Evolutionary conservation across 2,329 filamentous ascomycete species (phyloP).

Genomic region (Ophiostoma sp.): DNA sequence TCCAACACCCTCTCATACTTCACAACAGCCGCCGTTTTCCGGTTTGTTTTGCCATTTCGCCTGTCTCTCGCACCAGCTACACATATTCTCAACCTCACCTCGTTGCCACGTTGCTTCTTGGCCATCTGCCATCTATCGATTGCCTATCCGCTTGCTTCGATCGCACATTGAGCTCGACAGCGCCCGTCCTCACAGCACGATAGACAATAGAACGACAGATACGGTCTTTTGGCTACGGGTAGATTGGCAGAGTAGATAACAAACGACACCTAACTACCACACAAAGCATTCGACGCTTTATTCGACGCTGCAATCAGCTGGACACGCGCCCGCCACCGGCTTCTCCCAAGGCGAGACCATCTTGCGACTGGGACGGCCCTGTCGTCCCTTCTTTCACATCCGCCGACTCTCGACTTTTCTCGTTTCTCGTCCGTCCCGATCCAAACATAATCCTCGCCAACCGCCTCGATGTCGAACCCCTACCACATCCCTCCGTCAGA

Average conservation of each 20-base stretch:
- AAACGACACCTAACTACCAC: background rate
- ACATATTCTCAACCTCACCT: background rate
- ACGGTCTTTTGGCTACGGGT: background rate
- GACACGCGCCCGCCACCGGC: background rate
- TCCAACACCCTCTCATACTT: background rate
- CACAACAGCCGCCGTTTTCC: background rate
- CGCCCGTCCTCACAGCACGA: background rate
- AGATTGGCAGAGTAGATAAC: background rate
- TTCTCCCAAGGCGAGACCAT: background rate
- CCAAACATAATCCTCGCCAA: background rate
- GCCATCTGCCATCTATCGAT: background rate
- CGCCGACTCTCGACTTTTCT: background rate
- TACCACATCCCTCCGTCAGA: slow-evolving; percentile 33
- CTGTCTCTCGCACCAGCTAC: background rate
- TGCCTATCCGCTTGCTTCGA: background rate
- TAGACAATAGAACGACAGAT: background rate
- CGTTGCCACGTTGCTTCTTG: background rate
- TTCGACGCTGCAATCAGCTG: background rate
- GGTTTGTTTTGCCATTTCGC: background rate
- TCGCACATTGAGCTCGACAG: background rate
- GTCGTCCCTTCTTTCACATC: background rate
- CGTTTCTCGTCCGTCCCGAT: background rate
- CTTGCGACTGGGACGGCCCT: background rate
- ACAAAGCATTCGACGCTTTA: background rate
- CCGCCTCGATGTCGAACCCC: slow-evolving; percentile 40